Conservation (phyloP, 768 basidiomycete species). For the Mycena polygramma region DNA sequence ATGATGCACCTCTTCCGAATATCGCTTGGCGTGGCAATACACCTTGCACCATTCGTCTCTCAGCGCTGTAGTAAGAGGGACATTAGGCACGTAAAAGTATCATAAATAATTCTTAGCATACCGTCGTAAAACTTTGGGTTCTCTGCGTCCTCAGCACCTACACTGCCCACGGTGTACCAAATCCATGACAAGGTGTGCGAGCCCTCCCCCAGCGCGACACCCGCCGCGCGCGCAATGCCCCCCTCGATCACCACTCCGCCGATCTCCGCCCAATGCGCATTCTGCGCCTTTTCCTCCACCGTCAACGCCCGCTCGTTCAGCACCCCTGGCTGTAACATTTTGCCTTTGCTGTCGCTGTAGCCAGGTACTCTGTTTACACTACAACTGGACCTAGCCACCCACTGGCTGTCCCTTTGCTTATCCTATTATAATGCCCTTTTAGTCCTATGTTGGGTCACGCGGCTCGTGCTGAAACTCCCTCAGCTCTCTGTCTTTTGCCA, state of each 20-base stretch:
- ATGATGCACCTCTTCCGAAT: slow-evolving; percentile 34
- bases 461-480: too few species aligned
- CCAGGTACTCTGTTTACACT: too few species aligned
- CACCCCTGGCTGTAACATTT: too few species aligned
- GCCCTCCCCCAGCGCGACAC: background rate
- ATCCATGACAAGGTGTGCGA: background rate
- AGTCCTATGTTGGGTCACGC: too few species aligned
- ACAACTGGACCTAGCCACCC: too few species aligned
- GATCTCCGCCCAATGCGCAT: background rate
- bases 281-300: slow-evolving; percentile 1
- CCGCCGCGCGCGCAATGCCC: background rate
- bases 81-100: background rate
- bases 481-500: too few species aligned
- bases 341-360: too few species aligned
- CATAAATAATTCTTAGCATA: background rate
- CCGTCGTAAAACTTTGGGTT: slow-evolving; percentile 9
- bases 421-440: too few species aligned
- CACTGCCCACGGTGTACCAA: background rate
- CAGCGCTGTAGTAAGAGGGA: background rate
- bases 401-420: too few species aligned
- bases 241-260: background rate
- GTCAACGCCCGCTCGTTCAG: slow-evolving; percentile 8
- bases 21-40: slow-evolving; percentile 20
- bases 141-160: background rate
- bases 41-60: slow-evolving; percentile 17